Conservation (phyloP, 306 rosid species). For the Sphenostylis stenocarpa region DNA sequence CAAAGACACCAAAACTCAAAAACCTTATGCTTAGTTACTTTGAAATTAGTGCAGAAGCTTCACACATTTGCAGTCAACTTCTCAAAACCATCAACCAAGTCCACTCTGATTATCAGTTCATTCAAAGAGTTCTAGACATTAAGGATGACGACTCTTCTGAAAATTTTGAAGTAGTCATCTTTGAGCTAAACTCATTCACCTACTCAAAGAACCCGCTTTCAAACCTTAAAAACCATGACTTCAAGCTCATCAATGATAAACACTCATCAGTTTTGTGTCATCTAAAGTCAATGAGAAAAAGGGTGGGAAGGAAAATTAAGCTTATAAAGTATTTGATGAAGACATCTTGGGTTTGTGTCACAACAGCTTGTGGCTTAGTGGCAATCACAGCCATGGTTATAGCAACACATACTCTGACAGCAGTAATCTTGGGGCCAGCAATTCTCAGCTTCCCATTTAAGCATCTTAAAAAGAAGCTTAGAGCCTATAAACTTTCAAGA, state of each 20-base stretch:
- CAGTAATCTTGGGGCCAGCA: slow-evolving; percentile 43
- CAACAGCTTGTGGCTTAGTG: slow-evolving; percentile 44
- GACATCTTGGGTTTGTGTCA: slow-evolving; percentile 32
- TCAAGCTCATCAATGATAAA: slow-evolving; percentile 41
- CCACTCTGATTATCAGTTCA: slow-evolving; percentile 34
- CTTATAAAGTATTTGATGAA: slow-evolving; percentile 36
- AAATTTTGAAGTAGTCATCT: slow-evolving; percentile 16
- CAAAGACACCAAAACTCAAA: slow-evolving; percentile 42
- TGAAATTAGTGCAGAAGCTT: slow-evolving; percentile 56
- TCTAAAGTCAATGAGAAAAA: slow-evolving; percentile 48
- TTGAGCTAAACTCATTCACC: slow-evolving; percentile 38
- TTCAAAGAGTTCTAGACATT: slow-evolving; percentile 41
- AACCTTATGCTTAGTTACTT: slow-evolving; percentile 53
- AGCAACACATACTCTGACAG: slow-evolving; percentile 40
- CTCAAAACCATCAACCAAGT: slow-evolving; percentile 47
- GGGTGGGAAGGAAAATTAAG: slow-evolving; percentile 46
- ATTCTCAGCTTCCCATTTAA: slow-evolving; percentile 33
- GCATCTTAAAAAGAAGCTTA: slow-evolving; percentile 31
- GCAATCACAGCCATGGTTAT: slow-evolving; percentile 30
- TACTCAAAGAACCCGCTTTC: slow-evolving; percentile 43
- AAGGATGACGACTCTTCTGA: slow-evolving; percentile 18
- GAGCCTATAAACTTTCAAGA: neutral
- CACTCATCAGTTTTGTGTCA: slow-evolving; percentile 36
- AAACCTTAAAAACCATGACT: slow-evolving; percentile 34
- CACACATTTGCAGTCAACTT: slow-evolving; percentile 53